A percentile compares a stretch with the other conserved stretches of the same genome.
Conservation (phyloP, 2,329 filamentous ascomycete genomes). For the Torrubiella hemipterigena region DNA sequence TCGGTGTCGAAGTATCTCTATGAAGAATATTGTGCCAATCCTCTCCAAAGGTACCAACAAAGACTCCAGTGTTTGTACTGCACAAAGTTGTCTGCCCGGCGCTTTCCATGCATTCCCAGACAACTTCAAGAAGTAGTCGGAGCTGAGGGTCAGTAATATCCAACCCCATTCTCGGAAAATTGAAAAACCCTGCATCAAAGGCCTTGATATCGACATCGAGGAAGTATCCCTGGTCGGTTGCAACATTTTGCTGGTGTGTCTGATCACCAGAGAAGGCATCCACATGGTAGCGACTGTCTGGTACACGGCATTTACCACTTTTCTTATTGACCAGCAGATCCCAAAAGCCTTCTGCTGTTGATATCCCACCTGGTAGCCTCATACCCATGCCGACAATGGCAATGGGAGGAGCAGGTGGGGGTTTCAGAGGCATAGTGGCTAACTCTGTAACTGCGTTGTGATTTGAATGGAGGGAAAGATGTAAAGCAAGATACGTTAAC, state of each 20-base stretch:
- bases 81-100: conserved; percentile 14
- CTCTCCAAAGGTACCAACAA: conserved; percentile 17
- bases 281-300: conserved; percentile 15
- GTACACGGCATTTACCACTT: conserved; percentile 13
- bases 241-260: conserved; percentile 4
- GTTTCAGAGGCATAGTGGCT: background rate
- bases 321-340: conserved; percentile 16
- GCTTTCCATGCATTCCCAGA: conserved; percentile 14
- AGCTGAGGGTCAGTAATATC: conserved; percentile 15
- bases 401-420: conserved; percentile 10
- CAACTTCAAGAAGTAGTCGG: conserved; percentile 14
- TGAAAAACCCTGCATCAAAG: background rate
- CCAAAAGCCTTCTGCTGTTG: conserved; percentile 15
- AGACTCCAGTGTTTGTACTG: conserved; percentile 15
- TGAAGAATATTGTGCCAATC: conserved; percentile 13
- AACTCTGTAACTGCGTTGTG: too few relatives aligned
- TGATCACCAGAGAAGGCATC: conserved; percentile 10
- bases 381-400: conserved; percentile 21
- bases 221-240: conserved; percentile 14
- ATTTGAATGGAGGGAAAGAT: background rate
- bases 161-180: background rate
- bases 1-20: conserved; percentile 10
- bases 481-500: background rate
- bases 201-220: conserved; percentile 8
- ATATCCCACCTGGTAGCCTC: conserved; percentile 17